phyloP scores from a whole-genome alignment of 2,329 filamentous ascomycete genomes.

The Diaporthe longicolla region DNA sequence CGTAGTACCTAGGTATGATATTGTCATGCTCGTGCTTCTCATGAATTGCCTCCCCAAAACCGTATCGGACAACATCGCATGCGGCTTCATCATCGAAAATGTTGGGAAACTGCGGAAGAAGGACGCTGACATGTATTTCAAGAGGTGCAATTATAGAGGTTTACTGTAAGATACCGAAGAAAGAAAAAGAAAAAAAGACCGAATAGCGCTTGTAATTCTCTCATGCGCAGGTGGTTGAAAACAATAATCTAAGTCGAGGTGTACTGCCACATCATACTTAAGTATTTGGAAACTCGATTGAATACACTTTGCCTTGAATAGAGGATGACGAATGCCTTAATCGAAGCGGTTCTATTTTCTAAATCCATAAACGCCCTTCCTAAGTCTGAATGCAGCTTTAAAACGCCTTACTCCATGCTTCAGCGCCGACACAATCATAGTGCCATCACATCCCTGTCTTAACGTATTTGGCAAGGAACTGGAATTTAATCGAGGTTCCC shows the following conservation, averaged over 20 bases:
- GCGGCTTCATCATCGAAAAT: background rate
- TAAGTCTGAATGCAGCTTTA: no score
- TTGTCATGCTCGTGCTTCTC: background rate
- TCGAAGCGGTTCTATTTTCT: background rate
- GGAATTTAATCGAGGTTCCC: no score
- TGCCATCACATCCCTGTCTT: no score
- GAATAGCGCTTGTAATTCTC: background rate
- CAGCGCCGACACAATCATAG: background rate
- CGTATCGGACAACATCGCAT: background rate
- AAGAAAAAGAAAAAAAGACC: no score
- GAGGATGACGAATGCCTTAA: background rate
- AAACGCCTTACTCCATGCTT: background rate
- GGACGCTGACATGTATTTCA: background rate
- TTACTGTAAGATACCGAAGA: no score
- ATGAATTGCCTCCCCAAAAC: background rate
- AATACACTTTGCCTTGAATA: background rate
- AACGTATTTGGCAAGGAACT: background rate
- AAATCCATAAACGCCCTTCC: background rate
- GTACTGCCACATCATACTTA: background rate
- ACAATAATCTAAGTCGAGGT: background rate
- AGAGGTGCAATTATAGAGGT: background rate
- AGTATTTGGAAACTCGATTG: background rate
- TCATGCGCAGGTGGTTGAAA: no score
- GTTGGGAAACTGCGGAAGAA: background rate
- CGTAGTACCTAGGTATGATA: no score